Conservation (phyloP, 768 basidiomycete species). For the Mycena albidolilacea region DNA sequence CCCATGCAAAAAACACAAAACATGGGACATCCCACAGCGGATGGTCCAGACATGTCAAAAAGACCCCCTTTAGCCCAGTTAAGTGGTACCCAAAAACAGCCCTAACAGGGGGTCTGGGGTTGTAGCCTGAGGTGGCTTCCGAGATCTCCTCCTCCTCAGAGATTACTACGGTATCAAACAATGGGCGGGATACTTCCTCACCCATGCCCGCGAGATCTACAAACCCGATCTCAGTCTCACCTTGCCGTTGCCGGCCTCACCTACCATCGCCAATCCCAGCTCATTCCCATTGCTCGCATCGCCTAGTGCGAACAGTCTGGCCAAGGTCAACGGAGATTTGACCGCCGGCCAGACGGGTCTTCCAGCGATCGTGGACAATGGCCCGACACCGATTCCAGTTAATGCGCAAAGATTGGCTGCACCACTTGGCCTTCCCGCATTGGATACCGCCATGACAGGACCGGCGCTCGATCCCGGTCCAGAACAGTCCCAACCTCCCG, state of each 20-base stretch:
- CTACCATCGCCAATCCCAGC: not conserved
- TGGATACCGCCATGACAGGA: slow-evolving; percentile 1
- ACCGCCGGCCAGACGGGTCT: too few species aligned
- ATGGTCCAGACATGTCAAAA: too few species aligned
- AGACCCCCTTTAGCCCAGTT: too few species aligned
- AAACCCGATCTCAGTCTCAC: not conserved
- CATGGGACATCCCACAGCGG: too few species aligned
- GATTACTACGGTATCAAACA: too few species aligned
- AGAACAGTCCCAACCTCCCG: not conserved
- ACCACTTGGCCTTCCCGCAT: not conserved
- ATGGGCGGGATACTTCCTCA: too few species aligned
- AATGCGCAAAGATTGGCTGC: not conserved
- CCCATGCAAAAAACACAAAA: too few species aligned
- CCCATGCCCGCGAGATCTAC: too few species aligned
- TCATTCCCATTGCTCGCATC: not conserved
- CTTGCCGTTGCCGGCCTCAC: not conserved
- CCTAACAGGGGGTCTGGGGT: too few species aligned
- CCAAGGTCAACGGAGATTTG: not conserved
- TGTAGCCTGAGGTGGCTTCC: too few species aligned
- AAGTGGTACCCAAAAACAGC: too few species aligned
- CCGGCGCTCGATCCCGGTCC: not conserved
- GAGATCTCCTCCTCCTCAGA: too few species aligned
- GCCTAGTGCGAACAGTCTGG: not conserved
- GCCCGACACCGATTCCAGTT: not conserved
- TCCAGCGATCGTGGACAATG: not conserved